phyloP scores from a whole-genome alignment of 2,329 filamentous ascomycete genomes.

The Didymella sp. region DNA sequence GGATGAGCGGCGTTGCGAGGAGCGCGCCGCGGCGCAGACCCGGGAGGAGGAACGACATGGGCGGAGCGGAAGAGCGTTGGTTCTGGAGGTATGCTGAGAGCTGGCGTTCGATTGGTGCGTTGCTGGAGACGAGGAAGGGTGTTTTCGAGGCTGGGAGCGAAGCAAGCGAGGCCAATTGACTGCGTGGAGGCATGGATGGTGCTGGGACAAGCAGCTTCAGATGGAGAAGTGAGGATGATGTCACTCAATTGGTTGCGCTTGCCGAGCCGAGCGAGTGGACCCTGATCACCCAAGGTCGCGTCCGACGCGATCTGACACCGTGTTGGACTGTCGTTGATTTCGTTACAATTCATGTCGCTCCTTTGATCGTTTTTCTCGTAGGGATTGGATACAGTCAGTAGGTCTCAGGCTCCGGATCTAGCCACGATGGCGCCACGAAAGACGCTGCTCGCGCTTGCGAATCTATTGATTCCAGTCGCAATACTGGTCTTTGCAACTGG shows the following conservation, averaged over 20 bases:
- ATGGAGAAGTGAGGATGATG: constrained; percentile 32
- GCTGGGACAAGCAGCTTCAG: neutral
- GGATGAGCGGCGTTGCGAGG: constrained; percentile 46
- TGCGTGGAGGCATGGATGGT: constrained; percentile 12
- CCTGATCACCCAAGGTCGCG: constrained; percentile 38
- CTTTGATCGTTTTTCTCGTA: constrained; percentile 5
- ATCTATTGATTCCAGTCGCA: constrained; percentile 77
- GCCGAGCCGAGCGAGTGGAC: constrained; percentile 38
- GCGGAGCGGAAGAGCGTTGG: constrained; percentile 18
- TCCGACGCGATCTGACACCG: constrained; percentile 22
- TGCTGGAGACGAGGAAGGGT: constrained; percentile 3
- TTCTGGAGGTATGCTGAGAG: constrained; percentile 30
- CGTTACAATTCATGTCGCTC: constrained; percentile 21
- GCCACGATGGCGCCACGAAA: constrained; percentile 36
- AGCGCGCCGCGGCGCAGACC: constrained; percentile 49
- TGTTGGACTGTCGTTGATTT: constrained; percentile 25
- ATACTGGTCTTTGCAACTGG: constrained; percentile 77
- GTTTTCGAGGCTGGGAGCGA: constrained; percentile 1
- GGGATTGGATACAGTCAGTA: constrained; percentile 3
- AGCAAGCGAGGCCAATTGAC: constrained; percentile 9
- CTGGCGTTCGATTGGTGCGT: constrained; percentile 24
- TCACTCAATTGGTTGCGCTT: constrained; percentile 40
- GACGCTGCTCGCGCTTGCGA: constrained; percentile 68
- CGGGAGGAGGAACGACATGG: constrained; percentile 52
- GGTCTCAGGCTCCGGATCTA: neutral